A percentile compares a stretch with the other conserved stretches of the same genome.
Evolutionary conservation across 352 stramenopile species (phyloP).

Genomic region (Globisporangium takayamanum): DNA sequence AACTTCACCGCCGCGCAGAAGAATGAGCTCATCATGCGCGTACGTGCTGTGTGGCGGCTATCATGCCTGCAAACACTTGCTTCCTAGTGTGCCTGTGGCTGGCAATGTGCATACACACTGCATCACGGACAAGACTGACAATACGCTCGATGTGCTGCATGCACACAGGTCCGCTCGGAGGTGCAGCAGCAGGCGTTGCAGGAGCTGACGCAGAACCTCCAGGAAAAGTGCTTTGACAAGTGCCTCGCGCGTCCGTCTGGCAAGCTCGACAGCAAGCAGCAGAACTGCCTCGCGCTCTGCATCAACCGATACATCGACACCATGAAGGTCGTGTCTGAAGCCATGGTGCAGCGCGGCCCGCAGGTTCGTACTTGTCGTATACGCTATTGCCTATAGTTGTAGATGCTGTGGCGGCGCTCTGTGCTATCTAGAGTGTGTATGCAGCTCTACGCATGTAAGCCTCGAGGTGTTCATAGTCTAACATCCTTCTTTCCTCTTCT

Average conservation of each 20-base stretch:
- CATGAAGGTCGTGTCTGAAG: constrained; percentile 85
- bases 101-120: neutral
- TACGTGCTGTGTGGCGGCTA: constrained; percentile 20
- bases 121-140: neutral
- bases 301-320: constrained; percentile 90
- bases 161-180: constrained; percentile 64
- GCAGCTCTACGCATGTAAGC: neutral
- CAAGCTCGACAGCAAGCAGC: constrained; percentile 88
- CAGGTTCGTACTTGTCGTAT: constrained; percentile 25
- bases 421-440: neutral
- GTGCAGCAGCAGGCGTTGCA: constrained; percentile 79
- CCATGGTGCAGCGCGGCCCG: constrained; percentile 67
- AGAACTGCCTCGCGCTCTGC: constrained; percentile 85
- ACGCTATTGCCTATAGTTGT: neutral
- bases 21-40: constrained; percentile 77
- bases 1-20: constrained; percentile 81
- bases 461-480: neutral
- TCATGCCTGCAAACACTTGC: too few relatives aligned
- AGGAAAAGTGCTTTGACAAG: constrained; percentile 90
- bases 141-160: neutral
- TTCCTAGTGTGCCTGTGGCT: neutral
- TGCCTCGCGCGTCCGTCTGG: constrained; percentile 74
- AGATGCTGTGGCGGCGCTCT: neutral
- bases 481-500: neutral
- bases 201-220: constrained; percentile 81